Evolutionary conservation across 2,329 filamentous ascomycete genomes (phyloP).

Genomic region (Paecilomyces formosus): DNA sequence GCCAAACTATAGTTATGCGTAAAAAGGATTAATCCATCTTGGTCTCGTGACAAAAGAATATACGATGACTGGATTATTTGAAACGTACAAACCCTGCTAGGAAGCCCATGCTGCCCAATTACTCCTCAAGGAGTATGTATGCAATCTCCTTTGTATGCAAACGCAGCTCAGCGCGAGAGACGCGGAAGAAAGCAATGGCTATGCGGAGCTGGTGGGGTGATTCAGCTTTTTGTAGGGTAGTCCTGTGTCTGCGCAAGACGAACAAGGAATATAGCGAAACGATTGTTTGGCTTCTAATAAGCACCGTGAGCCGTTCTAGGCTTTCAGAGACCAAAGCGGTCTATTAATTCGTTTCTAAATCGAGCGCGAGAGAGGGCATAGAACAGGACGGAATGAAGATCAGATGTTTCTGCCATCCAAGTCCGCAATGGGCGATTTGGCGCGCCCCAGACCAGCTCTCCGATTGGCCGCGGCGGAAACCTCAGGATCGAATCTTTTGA

Average conservation of each 20-base stretch:
- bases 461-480: constrained; percentile 23
- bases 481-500: constrained; percentile 25
- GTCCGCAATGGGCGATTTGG: constrained; percentile 8
- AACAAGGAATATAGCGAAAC: neutral
- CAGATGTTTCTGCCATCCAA: neutral
- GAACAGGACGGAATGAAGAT: neutral
- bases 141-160: neutral
- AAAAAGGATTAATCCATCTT: neutral
- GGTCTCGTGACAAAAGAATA: neutral
- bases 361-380: neutral
- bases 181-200: neutral
- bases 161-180: neutral
- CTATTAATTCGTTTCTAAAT: neutral
- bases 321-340: neutral
- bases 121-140: neutral
- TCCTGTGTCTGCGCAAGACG: no score
- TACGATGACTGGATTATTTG: neutral
- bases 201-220: neutral
- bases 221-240: neutral
- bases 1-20: constrained; percentile 50
- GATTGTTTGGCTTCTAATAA: neutral
- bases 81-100: constrained; percentile 63
- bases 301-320: neutral
- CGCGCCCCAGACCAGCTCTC: constrained; percentile 13
- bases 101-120: constrained; percentile 57